phyloP scores from a whole-genome alignment of 495 filamentous ascomycete species.

The Sabuloglossum arenarium region DNA sequence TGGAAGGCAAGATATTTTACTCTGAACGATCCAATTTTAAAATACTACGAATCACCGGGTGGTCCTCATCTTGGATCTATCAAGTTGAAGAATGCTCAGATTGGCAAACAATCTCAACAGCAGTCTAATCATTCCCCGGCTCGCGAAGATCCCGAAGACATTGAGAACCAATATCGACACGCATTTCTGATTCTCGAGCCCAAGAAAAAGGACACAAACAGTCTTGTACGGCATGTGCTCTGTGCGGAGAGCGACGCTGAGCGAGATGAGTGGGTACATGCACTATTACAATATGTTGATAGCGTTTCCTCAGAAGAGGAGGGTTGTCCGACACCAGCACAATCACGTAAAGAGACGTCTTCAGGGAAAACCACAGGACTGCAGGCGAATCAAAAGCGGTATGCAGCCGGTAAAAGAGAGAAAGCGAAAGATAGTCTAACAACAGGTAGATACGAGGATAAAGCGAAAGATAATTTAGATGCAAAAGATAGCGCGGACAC shows the following conservation, averaged over 20 bases:
- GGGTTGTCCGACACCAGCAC: conserved; percentile 11
- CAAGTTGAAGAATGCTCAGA: conserved; percentile 75
- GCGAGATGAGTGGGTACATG: conserved; percentile 83
- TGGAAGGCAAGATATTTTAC: conserved; percentile 96
- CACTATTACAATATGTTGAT: conserved; percentile 79
- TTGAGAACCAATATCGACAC: conserved; percentile 88
- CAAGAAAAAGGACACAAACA: conserved; percentile 86
- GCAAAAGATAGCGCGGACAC: conserved; percentile 20
- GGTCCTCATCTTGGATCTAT: conserved; percentile 84
- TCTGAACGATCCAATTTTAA: conserved; percentile 70
- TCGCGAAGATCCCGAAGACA: conserved; percentile 38
- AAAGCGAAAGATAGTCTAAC: not conserved
- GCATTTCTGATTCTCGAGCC: conserved; percentile 89
- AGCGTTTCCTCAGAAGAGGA: conserved; percentile 35
- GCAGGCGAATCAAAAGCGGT: not conserved
- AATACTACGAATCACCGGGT: conserved; percentile 78
- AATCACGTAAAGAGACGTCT: conserved; percentile 20
- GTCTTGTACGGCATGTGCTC: conserved; percentile 78
- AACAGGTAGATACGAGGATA: not conserved
- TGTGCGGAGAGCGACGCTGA: conserved; percentile 91
- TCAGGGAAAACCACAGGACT: not conserved
- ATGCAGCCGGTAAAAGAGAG: not conserved
- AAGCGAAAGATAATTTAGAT: conserved; percentile 12
- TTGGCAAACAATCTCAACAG: conserved; percentile 65
- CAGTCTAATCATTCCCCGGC: conserved; percentile 39